Evolutionary conservation across 2,329 filamentous ascomycete species (phyloP).

Genomic region (Aaosphaeria pasadenensis): DNA sequence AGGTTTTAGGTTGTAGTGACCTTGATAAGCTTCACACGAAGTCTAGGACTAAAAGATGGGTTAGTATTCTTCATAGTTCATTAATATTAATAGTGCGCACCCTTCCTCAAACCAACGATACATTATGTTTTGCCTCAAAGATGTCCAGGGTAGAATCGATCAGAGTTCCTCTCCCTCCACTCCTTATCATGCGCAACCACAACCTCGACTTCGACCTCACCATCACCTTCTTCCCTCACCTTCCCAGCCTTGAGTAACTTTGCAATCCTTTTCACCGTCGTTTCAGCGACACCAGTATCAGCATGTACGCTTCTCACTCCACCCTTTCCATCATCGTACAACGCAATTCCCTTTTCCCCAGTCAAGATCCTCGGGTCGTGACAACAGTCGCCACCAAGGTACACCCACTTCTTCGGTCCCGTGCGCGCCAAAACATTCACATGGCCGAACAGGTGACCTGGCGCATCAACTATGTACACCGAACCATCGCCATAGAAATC

Average conservation of each 20-base stretch:
- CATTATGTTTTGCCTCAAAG: constrained; percentile 3
- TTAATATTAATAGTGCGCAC: no score
- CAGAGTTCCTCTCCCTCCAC: constrained; percentile 44
- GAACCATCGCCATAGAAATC: constrained; percentile 49
- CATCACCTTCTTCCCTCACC: constrained; percentile 16
- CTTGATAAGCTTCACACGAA: no score
- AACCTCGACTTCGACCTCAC: constrained; percentile 41
- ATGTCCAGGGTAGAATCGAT: constrained; percentile 24
- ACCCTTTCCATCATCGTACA: constrained; percentile 48
- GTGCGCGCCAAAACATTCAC: constrained; percentile 49
- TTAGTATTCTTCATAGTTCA: no score
- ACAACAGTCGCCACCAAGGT: constrained; percentile 53
- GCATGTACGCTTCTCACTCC: constrained; percentile 50
- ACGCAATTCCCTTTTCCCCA: constrained; percentile 52
- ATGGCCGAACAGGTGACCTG: constrained; percentile 53
- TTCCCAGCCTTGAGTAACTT: constrained; percentile 27
- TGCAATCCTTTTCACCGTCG: constrained; percentile 42
- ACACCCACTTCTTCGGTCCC: constrained; percentile 42
- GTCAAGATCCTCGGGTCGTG: constrained; percentile 52
- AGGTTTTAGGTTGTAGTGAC: no score
- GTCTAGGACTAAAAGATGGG: no score
- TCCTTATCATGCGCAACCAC: constrained; percentile 51
- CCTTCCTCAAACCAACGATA: no score
- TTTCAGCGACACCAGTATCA: constrained; percentile 44
- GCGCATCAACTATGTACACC: constrained; percentile 48